Evolutionary conservation across 306 rosid genomes (phyloP).

Genomic region (Prunus mira): DNA sequence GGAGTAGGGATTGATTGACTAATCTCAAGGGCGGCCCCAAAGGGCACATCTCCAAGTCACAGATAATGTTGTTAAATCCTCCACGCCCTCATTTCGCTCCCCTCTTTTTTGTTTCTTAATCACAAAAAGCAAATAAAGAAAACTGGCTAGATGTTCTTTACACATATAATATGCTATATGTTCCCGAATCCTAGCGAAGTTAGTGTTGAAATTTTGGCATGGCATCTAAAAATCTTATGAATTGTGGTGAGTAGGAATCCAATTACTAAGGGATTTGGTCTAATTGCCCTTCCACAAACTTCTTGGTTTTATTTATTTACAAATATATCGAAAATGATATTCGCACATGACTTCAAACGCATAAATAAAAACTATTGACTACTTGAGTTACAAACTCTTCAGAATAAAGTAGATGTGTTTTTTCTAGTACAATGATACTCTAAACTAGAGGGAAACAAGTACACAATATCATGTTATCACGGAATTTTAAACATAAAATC

Average conservation of each 20-base stretch:
- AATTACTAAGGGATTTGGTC: neutral
- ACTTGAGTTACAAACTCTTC: too few species aligned
- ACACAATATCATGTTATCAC: too few species aligned
- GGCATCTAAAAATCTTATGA: neutral
- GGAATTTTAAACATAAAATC: rapidly evolving
- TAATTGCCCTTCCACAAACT: too few species aligned
- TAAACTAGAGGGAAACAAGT: too few species aligned
- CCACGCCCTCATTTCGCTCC: neutral
- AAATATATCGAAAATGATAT: too few species aligned
- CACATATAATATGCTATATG: neutral
- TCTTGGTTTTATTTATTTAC: too few species aligned
- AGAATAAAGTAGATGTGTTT: too few species aligned
- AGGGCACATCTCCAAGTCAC: neutral
- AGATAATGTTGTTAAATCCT: neutral
- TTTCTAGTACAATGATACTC: too few species aligned
- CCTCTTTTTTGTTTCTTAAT: neutral
- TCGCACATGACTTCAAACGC: too few species aligned
- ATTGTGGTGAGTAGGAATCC: neutral
- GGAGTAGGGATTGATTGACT: neutral
- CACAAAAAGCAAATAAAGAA: neutral
- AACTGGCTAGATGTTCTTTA: neutral
- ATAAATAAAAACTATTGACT: too few species aligned
- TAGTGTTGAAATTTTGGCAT: neutral
- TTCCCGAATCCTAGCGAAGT: neutral
- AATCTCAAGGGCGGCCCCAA: neutral